Percentiles rank a stretch among this genome's conserved stretches.
These are phyloP conservation scores for Collybia nuda DNA, from an alignment of 768 basidiomycete species.

Conservation along the genomic window DNA sequence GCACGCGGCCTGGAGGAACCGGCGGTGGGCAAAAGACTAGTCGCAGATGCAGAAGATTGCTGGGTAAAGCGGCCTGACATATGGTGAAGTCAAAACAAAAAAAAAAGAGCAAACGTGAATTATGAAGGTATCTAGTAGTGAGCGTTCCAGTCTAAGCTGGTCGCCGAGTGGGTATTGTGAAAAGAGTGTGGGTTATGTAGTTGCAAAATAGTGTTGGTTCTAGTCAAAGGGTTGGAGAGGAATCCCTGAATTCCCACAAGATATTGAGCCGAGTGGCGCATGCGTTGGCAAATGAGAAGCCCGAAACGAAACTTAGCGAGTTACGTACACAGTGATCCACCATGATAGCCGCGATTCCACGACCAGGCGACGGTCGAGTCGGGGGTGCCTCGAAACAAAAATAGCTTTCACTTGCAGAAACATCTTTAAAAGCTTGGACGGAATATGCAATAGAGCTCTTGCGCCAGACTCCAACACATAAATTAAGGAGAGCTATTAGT, in stretches of 20 bases:
- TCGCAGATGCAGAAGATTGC: constrained; percentile 16
- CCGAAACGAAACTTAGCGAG: no score
- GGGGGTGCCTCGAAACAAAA: no score
- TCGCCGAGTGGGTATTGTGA: not conserved
- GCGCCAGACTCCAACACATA: no score
- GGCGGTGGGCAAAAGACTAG: constrained; percentile 15
- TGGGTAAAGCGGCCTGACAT: constrained; percentile 20
- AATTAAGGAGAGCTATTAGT: no score
- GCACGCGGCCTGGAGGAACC: not conserved
- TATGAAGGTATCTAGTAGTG: constrained; percentile 1
- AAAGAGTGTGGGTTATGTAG: not conserved
- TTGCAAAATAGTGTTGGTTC: not conserved
- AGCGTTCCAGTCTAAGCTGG: constrained; percentile 1
- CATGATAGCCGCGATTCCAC: no score
- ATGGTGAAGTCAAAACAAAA: constrained; percentile 1
- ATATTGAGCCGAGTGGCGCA: not conserved
- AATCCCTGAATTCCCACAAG: constrained; percentile 1
- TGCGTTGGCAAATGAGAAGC: no score
- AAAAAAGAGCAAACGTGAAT: not conserved
- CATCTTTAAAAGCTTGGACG: no score
- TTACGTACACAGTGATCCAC: no score
- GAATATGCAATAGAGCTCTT: no score
- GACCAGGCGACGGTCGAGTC: no score
- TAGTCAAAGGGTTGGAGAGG: not conserved
- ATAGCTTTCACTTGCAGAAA: no score